Conservation (phyloP, 2,329 filamentous ascomycete genomes). For the Raffaelea arxii region DNA sequence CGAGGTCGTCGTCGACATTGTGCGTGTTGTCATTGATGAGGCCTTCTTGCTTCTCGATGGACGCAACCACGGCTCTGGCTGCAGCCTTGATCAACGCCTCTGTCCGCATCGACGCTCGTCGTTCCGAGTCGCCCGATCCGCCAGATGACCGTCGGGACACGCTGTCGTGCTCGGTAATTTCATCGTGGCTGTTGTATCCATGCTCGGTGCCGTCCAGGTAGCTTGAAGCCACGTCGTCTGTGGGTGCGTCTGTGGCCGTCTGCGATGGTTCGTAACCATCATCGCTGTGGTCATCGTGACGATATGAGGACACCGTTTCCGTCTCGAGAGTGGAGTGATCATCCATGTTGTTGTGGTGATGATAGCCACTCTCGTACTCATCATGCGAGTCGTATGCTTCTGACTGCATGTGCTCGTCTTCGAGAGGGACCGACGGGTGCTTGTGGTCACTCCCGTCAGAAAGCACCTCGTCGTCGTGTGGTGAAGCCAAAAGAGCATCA, state of each 20-base stretch:
- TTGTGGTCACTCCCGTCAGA: not conserved
- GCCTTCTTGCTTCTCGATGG: slow-evolving; percentile 29
- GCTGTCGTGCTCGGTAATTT: slow-evolving; percentile 1
- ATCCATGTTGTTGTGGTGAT: not conserved
- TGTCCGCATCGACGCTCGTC: slow-evolving; percentile 33
- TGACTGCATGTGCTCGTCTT: too few species aligned
- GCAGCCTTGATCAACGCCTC: slow-evolving; percentile 45
- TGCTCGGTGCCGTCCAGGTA: not conserved
- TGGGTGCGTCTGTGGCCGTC: not conserved
- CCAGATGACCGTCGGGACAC: slow-evolving; percentile 12
- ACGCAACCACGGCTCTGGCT: slow-evolving; percentile 39
- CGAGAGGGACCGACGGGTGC: too few species aligned
- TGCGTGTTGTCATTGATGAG: too few species aligned
- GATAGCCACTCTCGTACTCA: not conserved
- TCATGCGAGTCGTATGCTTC: not conserved
- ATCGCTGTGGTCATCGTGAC: not conserved
- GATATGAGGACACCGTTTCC: too few species aligned
- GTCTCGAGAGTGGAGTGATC: not conserved
- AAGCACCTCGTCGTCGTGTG: not conserved
- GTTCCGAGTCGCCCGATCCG: slow-evolving; percentile 4
- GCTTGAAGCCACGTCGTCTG: not conserved
- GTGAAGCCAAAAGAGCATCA: not conserved
- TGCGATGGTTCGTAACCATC: not conserved
- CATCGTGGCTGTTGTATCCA: slow-evolving; percentile 2
- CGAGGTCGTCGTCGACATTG: too few species aligned